Percentiles rank a stretch among this genome's conserved stretches.
These are phyloP conservation scores for Zoysia matrella DNA, from an alignment of 202 grass and related monocot species.

Conservation along the genomic window DNA sequence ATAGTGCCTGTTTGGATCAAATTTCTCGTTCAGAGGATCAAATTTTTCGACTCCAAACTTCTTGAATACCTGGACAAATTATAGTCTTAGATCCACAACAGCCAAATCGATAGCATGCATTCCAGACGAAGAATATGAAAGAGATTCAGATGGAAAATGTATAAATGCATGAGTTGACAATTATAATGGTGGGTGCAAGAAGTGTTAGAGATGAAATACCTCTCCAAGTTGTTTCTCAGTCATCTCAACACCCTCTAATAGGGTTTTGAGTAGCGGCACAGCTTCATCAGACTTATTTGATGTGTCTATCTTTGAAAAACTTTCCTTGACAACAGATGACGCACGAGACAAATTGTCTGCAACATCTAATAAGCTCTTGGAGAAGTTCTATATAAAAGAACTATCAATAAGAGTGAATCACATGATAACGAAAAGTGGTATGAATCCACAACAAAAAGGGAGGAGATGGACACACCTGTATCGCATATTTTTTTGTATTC, in stretches of 20 bases:
- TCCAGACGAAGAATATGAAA: neutral
- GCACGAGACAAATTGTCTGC: conserved; percentile 83
- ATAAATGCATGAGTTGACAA: neutral
- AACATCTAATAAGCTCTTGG: conserved; percentile 83
- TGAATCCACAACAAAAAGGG: neutral
- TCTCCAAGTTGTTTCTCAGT: conserved; percentile 84
- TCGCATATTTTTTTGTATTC: conserved; percentile 76
- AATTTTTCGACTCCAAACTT: conserved; percentile 85
- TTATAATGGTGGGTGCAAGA: neutral
- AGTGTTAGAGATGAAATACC: conserved; percentile 38
- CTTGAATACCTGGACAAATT: conserved; percentile 60
- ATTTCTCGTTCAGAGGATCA: conserved; percentile 69
- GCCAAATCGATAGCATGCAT: neutral
- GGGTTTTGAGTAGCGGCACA: conserved; percentile 65
- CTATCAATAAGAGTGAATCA: conserved; percentile 12
- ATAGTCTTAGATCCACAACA: neutral
- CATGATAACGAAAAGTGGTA: conserved; percentile 5
- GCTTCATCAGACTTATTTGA: conserved; percentile 69
- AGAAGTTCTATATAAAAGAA: conserved; percentile 58
- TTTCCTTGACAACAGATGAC: conserved; percentile 82
- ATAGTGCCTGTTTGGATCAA: conserved; percentile 80
- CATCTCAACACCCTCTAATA: conserved; percentile 91
- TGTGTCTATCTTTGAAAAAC: conserved; percentile 69
- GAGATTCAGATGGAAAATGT: neutral
- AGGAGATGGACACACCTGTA: conserved; percentile 58